Conservation (phyloP, 2,329 filamentous ascomycete species). For the Dactylellina haptotyla region DNA sequence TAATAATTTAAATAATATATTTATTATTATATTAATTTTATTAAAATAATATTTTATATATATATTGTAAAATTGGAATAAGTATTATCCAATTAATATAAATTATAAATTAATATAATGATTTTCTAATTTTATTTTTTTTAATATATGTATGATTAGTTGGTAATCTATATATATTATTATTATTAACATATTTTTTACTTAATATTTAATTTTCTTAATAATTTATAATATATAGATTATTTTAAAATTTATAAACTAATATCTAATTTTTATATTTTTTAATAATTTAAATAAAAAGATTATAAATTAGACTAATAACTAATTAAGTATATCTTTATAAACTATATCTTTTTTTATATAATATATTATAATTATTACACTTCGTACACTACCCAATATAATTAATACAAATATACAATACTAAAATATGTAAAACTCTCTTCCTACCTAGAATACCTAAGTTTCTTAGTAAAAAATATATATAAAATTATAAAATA, state of each 20-base stretch:
- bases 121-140: constrained; percentile 4
- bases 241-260: constrained; percentile 4
- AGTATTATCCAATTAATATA: constrained; percentile 1
- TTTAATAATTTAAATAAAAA: constrained; percentile 17
- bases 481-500: too few species aligned
- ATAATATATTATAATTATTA: neutral
- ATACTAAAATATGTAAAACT: too few species aligned
- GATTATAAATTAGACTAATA: neutral
- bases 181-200: constrained; percentile 8
- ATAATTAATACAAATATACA: too few species aligned
- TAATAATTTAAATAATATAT: neutral
- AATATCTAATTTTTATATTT: constrained; percentile 10
- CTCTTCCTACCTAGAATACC: too few species aligned
- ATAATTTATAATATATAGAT: constrained; percentile 1
- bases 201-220: constrained; percentile 8
- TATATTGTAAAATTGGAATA: neutral
- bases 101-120: constrained; percentile 8
- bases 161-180: constrained; percentile 6
- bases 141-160: neutral
- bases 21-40: neutral
- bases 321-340: too few species aligned
- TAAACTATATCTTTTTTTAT: neutral
- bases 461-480: too few species aligned
- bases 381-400: too few species aligned
- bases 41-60: neutral